Evolutionary conservation across 257 asterid genomes (phyloP).

Genomic region (Solanum peruvianum): DNA sequence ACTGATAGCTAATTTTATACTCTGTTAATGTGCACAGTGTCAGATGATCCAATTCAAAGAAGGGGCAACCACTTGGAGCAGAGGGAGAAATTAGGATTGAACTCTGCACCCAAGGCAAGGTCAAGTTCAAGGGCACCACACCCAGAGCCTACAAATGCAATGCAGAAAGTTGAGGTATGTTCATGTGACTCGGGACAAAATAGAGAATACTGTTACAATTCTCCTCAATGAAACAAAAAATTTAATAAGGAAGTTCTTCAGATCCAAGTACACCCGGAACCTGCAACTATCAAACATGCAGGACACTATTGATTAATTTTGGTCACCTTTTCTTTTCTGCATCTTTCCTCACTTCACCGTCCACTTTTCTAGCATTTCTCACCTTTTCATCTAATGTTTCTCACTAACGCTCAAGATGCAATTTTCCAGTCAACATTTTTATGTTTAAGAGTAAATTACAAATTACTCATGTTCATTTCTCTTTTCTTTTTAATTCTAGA

Average conservation of each 20-base stretch:
- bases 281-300: background rate
- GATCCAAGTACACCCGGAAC: background rate
- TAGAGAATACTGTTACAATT: background rate
- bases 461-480: background rate
- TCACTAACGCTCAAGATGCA: background rate
- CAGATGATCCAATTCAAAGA: constrained; percentile 63
- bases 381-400: background rate
- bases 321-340: background rate
- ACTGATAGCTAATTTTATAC: background rate
- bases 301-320: background rate
- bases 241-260: background rate
- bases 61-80: constrained; percentile 82
- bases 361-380: background rate
- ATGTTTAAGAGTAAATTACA: background rate
- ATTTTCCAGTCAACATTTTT: background rate
- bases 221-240: background rate
- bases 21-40: constrained; percentile 8
- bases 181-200: background rate
- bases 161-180: constrained; percentile 87
- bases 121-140: constrained; percentile 24
- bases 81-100: constrained; percentile 76
- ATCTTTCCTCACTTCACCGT: background rate
- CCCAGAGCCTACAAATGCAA: constrained; percentile 57
- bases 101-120: constrained; percentile 45
- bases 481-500: background rate